Percentiles rank a stretch among this genome's conserved stretches.
Evolutionary conservation across 768 basidiomycete genomes (phyloP).

Genomic region (Panus rudis): DNA sequence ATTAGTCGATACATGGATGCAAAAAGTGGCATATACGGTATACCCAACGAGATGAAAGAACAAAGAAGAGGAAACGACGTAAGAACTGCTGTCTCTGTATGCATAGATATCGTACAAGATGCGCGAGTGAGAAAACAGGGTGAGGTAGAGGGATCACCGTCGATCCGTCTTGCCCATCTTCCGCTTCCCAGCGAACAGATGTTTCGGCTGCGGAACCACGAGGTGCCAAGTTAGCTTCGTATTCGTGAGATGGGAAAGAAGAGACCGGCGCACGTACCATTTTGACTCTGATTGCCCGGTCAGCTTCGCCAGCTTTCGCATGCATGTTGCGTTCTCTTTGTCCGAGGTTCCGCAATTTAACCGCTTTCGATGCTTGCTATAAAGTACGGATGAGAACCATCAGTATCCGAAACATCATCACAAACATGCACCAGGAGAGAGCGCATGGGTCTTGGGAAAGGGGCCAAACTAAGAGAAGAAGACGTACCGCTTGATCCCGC

Average conservation of each 20-base stretch:
- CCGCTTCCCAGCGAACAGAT: conserved; percentile 80
- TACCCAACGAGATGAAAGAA: too few relatives aligned
- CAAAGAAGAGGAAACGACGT: too few relatives aligned
- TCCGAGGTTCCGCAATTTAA: conserved; percentile 77
- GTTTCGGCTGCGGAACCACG: conserved; percentile 51
- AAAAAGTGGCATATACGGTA: too few relatives aligned
- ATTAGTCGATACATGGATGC: too few relatives aligned
- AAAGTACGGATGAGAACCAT: conserved; percentile 9
- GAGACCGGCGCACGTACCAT: conserved; percentile 48
- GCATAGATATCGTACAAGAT: too few relatives aligned
- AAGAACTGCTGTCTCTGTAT: too few relatives aligned
- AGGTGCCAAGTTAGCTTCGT: conserved; percentile 4
- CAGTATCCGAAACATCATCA: conserved; percentile 4
- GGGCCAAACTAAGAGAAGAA: background rate
- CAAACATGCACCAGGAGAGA: background rate
- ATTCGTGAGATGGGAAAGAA: background rate
- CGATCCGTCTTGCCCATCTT: conserved; percentile 79
- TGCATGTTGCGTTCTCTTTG: conserved; percentile 83
- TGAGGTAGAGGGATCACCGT: too few relatives aligned
- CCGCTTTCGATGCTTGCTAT: conserved; percentile 75
- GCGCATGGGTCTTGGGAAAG: conserved; percentile 2
- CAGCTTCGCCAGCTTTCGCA: conserved; percentile 87
- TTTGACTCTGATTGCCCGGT: conserved; percentile 74
- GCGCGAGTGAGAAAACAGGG: too few relatives aligned
- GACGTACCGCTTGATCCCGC: conserved; percentile 62